These are phyloP conservation scores for Backusella liffmaniae DNA, from an alignment of 192 early-diverging fungal species.

Conservation along the genomic window DNA sequence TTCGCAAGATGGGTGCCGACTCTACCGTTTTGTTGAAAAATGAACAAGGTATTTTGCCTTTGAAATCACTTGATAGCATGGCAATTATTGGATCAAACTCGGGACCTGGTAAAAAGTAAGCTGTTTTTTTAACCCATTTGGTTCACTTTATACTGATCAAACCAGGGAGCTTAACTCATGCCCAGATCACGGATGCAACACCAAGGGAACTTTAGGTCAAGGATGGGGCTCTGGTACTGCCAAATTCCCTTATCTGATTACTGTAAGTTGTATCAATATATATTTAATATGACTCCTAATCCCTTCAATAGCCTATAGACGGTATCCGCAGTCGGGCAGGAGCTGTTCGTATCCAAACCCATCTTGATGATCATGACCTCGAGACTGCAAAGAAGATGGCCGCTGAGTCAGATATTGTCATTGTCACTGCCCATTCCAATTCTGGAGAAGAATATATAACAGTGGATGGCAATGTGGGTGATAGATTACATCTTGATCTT, in stretches of 20 bases:
- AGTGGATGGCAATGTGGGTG: constrained; percentile 56
- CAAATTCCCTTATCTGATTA: constrained; percentile 29
- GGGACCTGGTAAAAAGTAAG: constrained; percentile 18
- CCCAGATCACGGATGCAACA: constrained; percentile 23
- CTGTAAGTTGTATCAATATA: constrained; percentile 22
- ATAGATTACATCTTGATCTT: constrained; percentile 52
- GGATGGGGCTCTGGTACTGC: constrained; percentile 34
- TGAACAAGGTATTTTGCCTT: constrained; percentile 21
- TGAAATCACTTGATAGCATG: constrained; percentile 9
- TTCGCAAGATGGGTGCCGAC: constrained; percentile 28
- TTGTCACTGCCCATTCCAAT: constrained; percentile 39
- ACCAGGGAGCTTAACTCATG: constrained; percentile 27
- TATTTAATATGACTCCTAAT: not conserved
- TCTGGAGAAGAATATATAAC: constrained; percentile 34
- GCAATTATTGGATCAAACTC: constrained; percentile 34
- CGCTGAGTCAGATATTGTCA: constrained; percentile 40
- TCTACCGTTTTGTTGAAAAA: constrained; percentile 30
- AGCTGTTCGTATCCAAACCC: constrained; percentile 1
- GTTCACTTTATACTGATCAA: not conserved
- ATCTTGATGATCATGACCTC: constrained; percentile 14
- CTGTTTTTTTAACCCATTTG: not conserved
- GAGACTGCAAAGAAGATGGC: constrained; percentile 22
- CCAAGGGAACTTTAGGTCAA: constrained; percentile 20
- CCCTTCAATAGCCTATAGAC: constrained; percentile 16
- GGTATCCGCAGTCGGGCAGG: constrained; percentile 25